Evolutionary conservation across 2,329 filamentous ascomycete genomes (phyloP).

Genomic region (Fusarium buxicola): DNA sequence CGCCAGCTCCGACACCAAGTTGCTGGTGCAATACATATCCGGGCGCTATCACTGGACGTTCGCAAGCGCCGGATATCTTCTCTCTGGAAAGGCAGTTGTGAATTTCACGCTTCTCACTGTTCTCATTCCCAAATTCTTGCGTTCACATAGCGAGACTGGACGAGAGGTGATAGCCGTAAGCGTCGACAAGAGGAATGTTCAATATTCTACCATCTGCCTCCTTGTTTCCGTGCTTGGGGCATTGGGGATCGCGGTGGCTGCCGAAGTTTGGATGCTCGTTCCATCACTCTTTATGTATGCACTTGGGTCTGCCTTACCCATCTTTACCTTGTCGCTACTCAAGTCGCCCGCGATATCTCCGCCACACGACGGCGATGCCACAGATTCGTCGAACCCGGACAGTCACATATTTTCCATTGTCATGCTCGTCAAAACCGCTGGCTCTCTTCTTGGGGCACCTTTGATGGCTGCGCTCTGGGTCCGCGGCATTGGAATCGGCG

Average conservation of each 20-base stretch:
- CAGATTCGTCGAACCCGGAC: slow-evolving; percentile 45
- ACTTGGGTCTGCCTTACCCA: slow-evolving; percentile 60
- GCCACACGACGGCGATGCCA: background rate
- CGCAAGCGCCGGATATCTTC: slow-evolving; percentile 59
- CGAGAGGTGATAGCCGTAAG: background rate
- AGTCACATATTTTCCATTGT: slow-evolving; percentile 62
- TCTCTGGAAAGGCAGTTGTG: slow-evolving; percentile 61
- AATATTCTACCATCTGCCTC: slow-evolving; percentile 36
- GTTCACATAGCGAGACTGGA: background rate
- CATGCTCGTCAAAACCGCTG: slow-evolving; percentile 62
- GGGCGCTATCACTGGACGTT: slow-evolving; percentile 61
- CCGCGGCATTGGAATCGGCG: slow-evolving; percentile 54
- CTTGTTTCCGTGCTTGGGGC: slow-evolving; percentile 52
- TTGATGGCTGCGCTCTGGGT: slow-evolving; percentile 62
- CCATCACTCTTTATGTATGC: slow-evolving; percentile 60
- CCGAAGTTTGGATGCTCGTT: slow-evolving; percentile 54
- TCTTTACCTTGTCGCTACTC: slow-evolving; percentile 62
- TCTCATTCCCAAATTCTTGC: slow-evolving; percentile 55
- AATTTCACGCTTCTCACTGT: slow-evolving; percentile 59
- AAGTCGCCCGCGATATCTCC: slow-evolving; percentile 56
- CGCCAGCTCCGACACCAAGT: slow-evolving; percentile 63
- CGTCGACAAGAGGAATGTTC: slow-evolving; percentile 36
- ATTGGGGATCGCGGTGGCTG: slow-evolving; percentile 55
- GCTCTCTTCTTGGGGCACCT: slow-evolving; percentile 60
- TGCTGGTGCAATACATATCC: slow-evolving; percentile 63